Evolutionary conservation across 345 rosid genomes (phyloP).

Genomic region (Euclidium syriacum): DNA sequence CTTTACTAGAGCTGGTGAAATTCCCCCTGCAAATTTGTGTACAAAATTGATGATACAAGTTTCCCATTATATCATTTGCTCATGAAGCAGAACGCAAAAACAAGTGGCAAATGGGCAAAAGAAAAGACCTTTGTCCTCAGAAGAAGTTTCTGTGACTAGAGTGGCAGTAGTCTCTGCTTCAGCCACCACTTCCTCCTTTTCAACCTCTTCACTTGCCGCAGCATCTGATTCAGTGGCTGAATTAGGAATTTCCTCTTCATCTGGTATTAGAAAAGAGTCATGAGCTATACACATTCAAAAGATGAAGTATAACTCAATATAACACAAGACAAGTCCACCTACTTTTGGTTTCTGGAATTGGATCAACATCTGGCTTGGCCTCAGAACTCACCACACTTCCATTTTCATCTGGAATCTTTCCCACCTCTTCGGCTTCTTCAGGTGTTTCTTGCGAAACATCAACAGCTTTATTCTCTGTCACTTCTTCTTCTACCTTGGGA

Average conservation of each 20-base stretch:
- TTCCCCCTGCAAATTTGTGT: conserved; percentile 37
- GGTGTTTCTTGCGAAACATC: conserved; percentile 29
- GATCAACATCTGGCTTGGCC: conserved; percentile 29
- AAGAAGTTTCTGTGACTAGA: conserved; percentile 30
- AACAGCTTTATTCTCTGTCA: conserved; percentile 27
- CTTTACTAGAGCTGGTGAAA: conserved; percentile 87
- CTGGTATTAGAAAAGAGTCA: conserved; percentile 26
- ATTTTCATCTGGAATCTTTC: too few relatives aligned
- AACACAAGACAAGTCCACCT: conserved; percentile 13
- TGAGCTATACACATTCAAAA: neutral
- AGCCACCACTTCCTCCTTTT: conserved; percentile 38
- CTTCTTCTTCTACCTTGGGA: conserved; percentile 34
- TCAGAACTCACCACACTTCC: too few relatives aligned
- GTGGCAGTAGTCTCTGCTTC: conserved; percentile 26
- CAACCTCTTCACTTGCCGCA: conserved; percentile 36
- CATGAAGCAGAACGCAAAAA: conserved; percentile 6
- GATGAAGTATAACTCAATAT: conserved; percentile 1
- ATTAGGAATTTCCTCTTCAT: conserved; percentile 32
- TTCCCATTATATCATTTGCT: neutral
- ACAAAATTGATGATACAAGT: neutral
- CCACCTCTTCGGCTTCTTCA: conserved; percentile 38
- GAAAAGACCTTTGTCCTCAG: too few relatives aligned
- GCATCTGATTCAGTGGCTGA: conserved; percentile 34
- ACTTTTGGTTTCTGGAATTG: conserved; percentile 36
- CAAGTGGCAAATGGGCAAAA: neutral